A percentile compares a stretch with the other conserved stretches of the same genome.
These are phyloP conservation scores for Aplosporella prunicola DNA, from an alignment of 2,329 filamentous ascomycete genomes.

Conservation along the genomic window DNA sequence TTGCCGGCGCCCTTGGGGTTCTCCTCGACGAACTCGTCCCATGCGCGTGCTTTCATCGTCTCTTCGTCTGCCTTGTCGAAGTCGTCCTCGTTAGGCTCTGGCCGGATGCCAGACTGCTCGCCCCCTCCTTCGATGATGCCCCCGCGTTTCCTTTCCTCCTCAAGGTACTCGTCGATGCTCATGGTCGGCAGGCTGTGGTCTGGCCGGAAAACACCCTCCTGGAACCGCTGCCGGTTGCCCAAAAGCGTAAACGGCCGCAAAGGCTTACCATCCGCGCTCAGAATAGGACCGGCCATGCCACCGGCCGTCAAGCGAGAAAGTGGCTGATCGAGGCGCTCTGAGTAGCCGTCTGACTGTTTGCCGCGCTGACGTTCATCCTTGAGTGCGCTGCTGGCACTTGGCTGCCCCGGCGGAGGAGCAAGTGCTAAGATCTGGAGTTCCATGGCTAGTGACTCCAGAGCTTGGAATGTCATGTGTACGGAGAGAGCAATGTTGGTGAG, in stretches of 20 bases:
- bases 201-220: conserved; percentile 73
- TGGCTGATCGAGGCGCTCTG: conserved; percentile 63
- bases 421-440: conserved; percentile 75
- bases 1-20: conserved; percentile 81
- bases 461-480: conserved; percentile 72
- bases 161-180: conserved; percentile 95
- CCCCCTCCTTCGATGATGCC: conserved; percentile 89
- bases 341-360: conserved; percentile 45
- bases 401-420: conserved; percentile 49
- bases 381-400: conserved; percentile 24
- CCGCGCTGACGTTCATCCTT: conserved; percentile 39
- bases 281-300: conserved; percentile 55
- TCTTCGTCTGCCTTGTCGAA: conserved; percentile 78
- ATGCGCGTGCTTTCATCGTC: conserved; percentile 85
- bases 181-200: conserved; percentile 94
- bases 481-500: conserved; percentile 64
- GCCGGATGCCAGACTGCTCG: conserved; percentile 56
- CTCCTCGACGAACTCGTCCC: conserved; percentile 89
- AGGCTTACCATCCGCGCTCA: conserved; percentile 72
- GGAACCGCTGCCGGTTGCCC: conserved; percentile 63
- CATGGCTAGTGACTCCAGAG: conserved; percentile 75
- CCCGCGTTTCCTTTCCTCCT: conserved; percentile 75
- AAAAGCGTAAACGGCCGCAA: conserved; percentile 85
- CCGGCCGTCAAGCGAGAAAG: conserved; percentile 33
- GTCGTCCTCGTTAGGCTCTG: conserved; percentile 82